phyloP scores from a whole-genome alignment of 2,329 filamentous ascomycete genomes.

The Diaporthe sp. region DNA sequence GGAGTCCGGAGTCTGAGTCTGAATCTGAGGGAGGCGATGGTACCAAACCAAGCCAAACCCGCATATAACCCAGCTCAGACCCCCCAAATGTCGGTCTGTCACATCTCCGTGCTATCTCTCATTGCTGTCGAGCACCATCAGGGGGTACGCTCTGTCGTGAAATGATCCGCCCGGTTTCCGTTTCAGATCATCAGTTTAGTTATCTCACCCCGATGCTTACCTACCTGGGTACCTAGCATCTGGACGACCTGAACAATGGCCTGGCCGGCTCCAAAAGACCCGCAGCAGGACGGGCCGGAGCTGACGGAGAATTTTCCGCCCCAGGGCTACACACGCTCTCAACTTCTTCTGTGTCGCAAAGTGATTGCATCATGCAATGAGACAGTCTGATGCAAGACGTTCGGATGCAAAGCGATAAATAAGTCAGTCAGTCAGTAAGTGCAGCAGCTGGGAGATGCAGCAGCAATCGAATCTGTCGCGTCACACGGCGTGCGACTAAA shows the following conservation, averaged over 20 bases:
- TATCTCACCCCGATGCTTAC: neutral
- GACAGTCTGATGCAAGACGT: conserved; percentile 16
- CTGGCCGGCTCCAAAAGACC: neutral
- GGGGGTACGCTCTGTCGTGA: neutral
- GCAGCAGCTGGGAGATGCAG: conserved; percentile 26
- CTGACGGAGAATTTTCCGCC: conserved; percentile 12
- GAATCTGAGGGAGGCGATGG: conserved; percentile 5
- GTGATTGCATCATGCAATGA: conserved; percentile 17
- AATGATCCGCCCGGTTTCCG: neutral
- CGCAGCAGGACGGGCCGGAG: neutral
- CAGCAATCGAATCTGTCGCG: conserved; percentile 25
- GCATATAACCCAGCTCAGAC: conserved; percentile 5
- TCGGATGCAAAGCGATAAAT: conserved; percentile 15
- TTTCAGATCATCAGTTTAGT: conserved; percentile 12
- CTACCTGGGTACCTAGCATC: no score
- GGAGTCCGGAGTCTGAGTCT: neutral
- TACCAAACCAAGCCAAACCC: conserved; percentile 8
- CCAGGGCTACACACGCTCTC: no score
- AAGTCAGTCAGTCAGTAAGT: no score
- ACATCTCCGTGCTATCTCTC: neutral
- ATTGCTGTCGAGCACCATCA: neutral
- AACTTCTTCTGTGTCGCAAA: neutral
- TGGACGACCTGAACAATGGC: neutral
- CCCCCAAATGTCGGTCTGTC: conserved; percentile 14
- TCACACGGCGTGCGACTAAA: conserved; percentile 23